phyloP scores from a whole-genome alignment of 495 filamentous ascomycete species.

The Talaromyces nanjingensis region DNA sequence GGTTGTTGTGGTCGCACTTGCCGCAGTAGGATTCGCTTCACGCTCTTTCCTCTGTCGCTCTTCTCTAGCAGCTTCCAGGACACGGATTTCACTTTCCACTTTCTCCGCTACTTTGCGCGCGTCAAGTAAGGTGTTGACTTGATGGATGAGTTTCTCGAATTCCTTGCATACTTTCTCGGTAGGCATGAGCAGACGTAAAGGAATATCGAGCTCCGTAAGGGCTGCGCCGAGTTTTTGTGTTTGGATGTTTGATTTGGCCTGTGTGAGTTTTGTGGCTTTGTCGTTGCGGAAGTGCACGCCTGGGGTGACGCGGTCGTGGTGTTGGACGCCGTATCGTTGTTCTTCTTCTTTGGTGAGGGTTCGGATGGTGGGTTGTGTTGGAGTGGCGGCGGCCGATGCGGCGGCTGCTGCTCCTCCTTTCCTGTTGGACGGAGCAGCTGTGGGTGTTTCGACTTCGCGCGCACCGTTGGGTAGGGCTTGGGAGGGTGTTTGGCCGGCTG shows the following conservation, averaged over 20 bases:
- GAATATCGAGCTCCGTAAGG: conserved; percentile 73
- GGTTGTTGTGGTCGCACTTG: conserved; percentile 9
- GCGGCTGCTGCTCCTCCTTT: conserved; percentile 42
- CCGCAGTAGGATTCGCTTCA: conserved; percentile 8
- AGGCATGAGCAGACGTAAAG: conserved; percentile 73
- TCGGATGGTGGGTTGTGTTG: conserved; percentile 46
- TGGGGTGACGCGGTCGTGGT: conserved; percentile 74
- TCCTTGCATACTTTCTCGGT: conserved; percentile 71
- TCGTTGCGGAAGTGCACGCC: conserved; percentile 78
- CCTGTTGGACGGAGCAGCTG: conserved; percentile 29
- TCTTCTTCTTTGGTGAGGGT: conserved; percentile 71
- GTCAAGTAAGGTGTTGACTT: conserved; percentile 72
- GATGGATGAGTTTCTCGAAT: conserved; percentile 72
- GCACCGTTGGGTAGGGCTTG: conserved; percentile 15
- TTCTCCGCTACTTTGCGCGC: conserved; percentile 79
- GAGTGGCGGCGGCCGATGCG: conserved; percentile 20
- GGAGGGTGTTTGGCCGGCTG: conserved; percentile 44
- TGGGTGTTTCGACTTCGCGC: conserved; percentile 32
- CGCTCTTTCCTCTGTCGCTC: conserved; percentile 46
- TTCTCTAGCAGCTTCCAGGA: conserved; percentile 58
- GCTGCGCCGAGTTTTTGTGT: conserved; percentile 71
- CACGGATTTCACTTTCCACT: conserved; percentile 71
- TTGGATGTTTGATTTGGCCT: conserved; percentile 76
- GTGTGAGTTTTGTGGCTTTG: conserved; percentile 70
- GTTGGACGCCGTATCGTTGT: conserved; percentile 70